Evolutionary conservation across 768 basidiomycete genomes (phyloP).

Genomic region (Leccinellum albellum): DNA sequence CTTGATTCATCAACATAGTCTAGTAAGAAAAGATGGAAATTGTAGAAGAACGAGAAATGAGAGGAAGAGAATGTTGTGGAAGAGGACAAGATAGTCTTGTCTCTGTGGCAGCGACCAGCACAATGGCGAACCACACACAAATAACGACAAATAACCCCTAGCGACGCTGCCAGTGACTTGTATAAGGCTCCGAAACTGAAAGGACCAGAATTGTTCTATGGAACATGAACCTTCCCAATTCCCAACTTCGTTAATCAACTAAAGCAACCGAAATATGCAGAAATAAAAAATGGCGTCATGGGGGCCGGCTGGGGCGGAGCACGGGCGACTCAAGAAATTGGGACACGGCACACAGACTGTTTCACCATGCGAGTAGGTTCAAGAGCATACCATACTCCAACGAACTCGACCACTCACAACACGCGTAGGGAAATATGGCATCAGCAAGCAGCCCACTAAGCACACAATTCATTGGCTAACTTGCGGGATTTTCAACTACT

Average conservation of each 20-base stretch:
- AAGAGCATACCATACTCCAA: constrained; percentile 9
- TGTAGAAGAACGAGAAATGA: background rate
- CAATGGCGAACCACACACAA: constrained; percentile 18
- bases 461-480: too few species aligned
- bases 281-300: too few species aligned
- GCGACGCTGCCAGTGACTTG: too few species aligned
- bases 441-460: constrained; percentile 3
- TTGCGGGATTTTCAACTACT: too few species aligned
- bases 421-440: constrained; percentile 8
- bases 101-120: background rate
- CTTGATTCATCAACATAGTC: too few species aligned
- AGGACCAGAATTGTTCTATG: too few species aligned
- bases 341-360: background rate
- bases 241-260: too few species aligned
- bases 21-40: constrained; percentile 16
- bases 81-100: constrained; percentile 10
- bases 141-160: constrained; percentile 12
- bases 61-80: constrained; percentile 20
- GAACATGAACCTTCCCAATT: too few species aligned
- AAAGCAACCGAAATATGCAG: too few species aligned
- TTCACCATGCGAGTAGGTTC: background rate
- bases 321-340: too few species aligned
- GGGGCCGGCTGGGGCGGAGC: too few species aligned
- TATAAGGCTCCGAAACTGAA: too few species aligned
- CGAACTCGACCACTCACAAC: constrained; percentile 12